These are phyloP conservation scores for Anethum foeniculum DNA, from an alignment of 140 eudicot genomes.

Conservation along the genomic window DNA sequence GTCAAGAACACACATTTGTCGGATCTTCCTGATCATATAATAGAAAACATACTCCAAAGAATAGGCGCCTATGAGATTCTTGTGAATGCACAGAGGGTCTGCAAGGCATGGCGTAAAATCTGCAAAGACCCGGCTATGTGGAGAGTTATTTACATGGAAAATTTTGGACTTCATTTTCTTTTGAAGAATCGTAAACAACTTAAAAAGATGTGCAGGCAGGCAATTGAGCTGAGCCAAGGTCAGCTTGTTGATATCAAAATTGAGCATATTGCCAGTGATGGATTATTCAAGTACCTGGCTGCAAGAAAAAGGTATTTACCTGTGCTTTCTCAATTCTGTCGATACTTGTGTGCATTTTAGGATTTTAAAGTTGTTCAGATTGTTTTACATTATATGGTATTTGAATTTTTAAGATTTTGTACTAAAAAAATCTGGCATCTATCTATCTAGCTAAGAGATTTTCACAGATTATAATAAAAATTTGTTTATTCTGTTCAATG, in stretches of 20 bases:
- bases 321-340: neutral
- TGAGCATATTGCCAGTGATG: neutral
- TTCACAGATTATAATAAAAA: no score
- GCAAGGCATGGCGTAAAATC: conserved; percentile 3
- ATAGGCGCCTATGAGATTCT: neutral
- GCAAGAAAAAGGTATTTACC: neutral
- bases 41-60: neutral
- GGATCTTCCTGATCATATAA: conserved; percentile 5
- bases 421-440: no score
- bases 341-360: no score
- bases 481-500: no score
- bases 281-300: neutral
- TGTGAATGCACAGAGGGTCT: neutral
- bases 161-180: neutral
- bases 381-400: no score
- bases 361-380: no score
- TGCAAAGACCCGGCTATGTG: conserved; percentile 5
- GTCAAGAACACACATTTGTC: neutral
- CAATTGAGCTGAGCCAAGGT: conserved; percentile 9
- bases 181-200: no score
- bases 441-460: no score
- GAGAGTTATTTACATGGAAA: conserved; percentile 1
- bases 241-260: conserved; percentile 6
- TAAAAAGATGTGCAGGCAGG: neutral
- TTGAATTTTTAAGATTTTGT: no score